Evolutionary conservation across 768 basidiomycete species (phyloP), one percentile per base, ranked within the genome.

Genomic region (Macrolepiota fuliginosa): DNA sequence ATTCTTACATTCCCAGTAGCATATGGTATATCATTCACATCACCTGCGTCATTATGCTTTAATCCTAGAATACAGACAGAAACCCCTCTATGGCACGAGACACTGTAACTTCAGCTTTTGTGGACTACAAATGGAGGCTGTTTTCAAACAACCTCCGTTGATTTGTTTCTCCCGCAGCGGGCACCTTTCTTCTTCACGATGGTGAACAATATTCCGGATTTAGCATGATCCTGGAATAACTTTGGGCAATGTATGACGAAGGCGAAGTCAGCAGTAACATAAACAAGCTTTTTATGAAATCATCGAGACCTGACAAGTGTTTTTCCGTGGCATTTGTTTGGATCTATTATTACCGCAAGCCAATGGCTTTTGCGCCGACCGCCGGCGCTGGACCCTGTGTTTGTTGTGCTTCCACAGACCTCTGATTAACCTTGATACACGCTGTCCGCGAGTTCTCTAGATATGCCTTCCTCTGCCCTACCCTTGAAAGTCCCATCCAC

Each of bases 401-500:
- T 32, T 32, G 29, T 32, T 32, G 11, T 25, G 39, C 39, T 50
- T 53, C 40, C 27, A 19, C 19, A 27, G 9, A 17, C 46, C 32
- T 58, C 58, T 54, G 50, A 42, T 5, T 42, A 37, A 40, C 55
- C n/a, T 9, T 32, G 29, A 32, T 32, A 32, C 29, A 32, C 29
- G 19, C 36, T 15, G 42, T 45, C 42, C 42, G 42, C 47, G 37
- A 57, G 35, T 55, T 39, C 45, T 35, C 68, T 69, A 64, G 58
- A 68, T 42, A 76, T 79, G 77, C 71, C 75, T 40, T 81, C 84
- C 25, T 82, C 85, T 58, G 88, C 88, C 45, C 81, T 87, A 40
- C 88, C 89, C 10, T 76, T 91, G 67, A 91, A 90, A 66, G 84
- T 84, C 27, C 80, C 86, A 24, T 74, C 83, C 35, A 85, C 85